Base-by-base conservation (phyloP, 768 basidiomycete species). In the Termitomyces sp. region DNA sequence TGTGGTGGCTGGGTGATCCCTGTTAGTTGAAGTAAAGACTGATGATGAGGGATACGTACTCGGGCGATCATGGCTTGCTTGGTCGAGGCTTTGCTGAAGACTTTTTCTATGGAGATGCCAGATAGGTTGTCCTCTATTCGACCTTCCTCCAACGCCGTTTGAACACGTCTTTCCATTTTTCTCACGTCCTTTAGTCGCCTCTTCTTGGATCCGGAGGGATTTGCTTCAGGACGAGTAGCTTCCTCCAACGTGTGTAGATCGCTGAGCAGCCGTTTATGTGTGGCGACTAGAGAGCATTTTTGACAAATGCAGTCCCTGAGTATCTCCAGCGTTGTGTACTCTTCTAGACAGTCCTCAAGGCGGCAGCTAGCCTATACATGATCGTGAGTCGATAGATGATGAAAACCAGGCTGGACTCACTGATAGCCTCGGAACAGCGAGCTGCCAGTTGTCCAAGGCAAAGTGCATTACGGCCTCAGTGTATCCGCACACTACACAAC, bases 391-490 rank as follows among this genome's bases (percentile, higher is more conserved):
- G 47, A 28, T 40, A 49, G 43, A 43, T 14, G 8, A n/a, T 26
- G 23, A n/a, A 32, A 51, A 44, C 53, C 16, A n/a, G 43, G 60
- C 50, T 68, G 41, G 16, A 81, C 85, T 66, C 71, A 89, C 87
- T 36, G 76, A 74, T 51, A 82, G 72, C 67, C 83, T 77, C 20
- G 91, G 92, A 14, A 93, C 75, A 32, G 87, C 80, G 46, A 95
- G 75, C 69, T 91, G 89, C 85, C 90, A 86, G 66, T 86, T 93
- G 69, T 95, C 90, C 63, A 95, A 88, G 1, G 87, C 77, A 69
- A 93, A 95, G 69, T 89, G 94, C 88, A 91, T 93, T 62, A 94
- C 93, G 3, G 93, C 91, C 68, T 95, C 93, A 14, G 93, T 93
- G 70, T 96, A 98, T 18, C 93, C 94, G 68, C 96, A 98, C 52